Conservation (phyloP, 306 rosid genomes). For the Cicer pinnatifidum region DNA sequence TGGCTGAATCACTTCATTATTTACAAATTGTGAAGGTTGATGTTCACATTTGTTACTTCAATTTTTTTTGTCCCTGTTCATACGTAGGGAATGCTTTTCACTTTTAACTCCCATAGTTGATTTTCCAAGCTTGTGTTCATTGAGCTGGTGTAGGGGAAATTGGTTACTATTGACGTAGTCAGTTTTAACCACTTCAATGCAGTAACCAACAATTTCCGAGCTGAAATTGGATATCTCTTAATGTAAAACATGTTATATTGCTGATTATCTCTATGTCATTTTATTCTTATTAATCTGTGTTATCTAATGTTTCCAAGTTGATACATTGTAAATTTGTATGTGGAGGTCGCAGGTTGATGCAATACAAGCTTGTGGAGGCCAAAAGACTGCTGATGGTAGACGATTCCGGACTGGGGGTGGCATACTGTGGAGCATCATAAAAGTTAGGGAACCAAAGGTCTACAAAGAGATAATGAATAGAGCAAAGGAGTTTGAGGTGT, state of each 20-base stretch:
- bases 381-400: conserved; percentile 77
- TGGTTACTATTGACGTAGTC: conserved; percentile 1
- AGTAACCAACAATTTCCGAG: conserved; percentile 19
- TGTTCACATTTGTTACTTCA: conserved; percentile 40
- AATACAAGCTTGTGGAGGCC: conserved; percentile 81
- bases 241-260: not conserved
- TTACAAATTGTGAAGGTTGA: conserved; percentile 62
- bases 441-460: conserved; percentile 79
- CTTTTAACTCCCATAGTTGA: conserved; percentile 12
- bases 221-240: conserved; percentile 32
- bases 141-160: conserved; percentile 24
- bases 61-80: conserved; percentile 35
- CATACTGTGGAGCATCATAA: conserved; percentile 77
- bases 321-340: conserved; percentile 33
- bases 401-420: conserved; percentile 84
- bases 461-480: conserved; percentile 84
- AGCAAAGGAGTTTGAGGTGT: conserved; percentile 85
- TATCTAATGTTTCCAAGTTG: conserved; percentile 23
- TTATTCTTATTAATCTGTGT: not conserved
- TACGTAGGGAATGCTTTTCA: conserved; percentile 27
- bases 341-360: conserved; percentile 66
- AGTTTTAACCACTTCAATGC: conserved; percentile 27
- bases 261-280: conserved; percentile 1
- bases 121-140: conserved; percentile 3
- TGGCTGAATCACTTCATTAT: conserved; percentile 64